Conservation (phyloP, 2,329 filamentous ascomycete species). For the Coniella vitis region DNA sequence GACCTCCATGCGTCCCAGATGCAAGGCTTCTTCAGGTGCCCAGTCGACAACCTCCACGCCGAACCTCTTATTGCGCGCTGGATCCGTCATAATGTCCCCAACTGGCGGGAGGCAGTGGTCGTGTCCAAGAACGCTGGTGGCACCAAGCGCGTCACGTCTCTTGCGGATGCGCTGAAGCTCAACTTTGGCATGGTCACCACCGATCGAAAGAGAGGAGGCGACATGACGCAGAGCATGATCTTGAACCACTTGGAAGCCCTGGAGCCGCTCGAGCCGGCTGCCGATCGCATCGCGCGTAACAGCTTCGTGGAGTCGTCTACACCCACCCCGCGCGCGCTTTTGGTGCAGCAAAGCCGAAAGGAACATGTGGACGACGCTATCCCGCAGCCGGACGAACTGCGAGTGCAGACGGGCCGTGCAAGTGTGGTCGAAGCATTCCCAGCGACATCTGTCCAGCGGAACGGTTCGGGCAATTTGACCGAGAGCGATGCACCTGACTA, state of each 20-base stretch:
- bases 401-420: conserved; percentile 22
- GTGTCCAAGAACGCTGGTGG: conserved; percentile 98
- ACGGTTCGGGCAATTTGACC: conserved; percentile 32
- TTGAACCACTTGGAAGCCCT: conserved; percentile 60
- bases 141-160: conserved; percentile 91
- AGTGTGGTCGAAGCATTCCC: conserved; percentile 16
- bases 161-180: conserved; percentile 91
- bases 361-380: conserved; percentile 40
- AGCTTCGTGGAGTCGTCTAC: conserved; percentile 19
- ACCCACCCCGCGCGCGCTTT: conserved; percentile 22
- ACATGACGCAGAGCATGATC: conserved; percentile 74
- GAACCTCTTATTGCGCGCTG: conserved; percentile 93
- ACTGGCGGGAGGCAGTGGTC: conserved; percentile 88
- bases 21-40: conserved; percentile 98
- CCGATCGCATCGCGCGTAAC: conserved; percentile 17
- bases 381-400: conserved; percentile 27
- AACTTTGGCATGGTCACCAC: conserved; percentile 97
- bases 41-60: conserved; percentile 93
- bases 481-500: conserved; percentile 43
- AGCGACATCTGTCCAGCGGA: conserved; percentile 26
- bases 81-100: conserved; percentile 81
- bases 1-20: conserved; percentile 97
- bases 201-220: conserved; percentile 58
- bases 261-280: conserved; percentile 28
- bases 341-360: conserved; percentile 17